Conservation (phyloP, 129 eudicot species). For the Tanacetum coccineum region DNA sequence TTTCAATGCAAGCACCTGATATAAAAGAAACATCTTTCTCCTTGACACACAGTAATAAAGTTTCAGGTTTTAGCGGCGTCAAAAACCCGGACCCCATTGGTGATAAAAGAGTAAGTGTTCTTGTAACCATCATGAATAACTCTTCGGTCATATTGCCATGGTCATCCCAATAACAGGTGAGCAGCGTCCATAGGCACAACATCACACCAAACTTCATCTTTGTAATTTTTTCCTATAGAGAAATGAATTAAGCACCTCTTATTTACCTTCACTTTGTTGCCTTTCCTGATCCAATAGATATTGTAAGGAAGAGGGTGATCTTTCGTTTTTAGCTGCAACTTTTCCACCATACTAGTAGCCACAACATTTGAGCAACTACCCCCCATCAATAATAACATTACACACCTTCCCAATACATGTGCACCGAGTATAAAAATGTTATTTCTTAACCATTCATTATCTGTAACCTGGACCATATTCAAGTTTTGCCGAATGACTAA, state of each 20-base stretch:
- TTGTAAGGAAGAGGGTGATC: neutral
- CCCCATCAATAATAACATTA: conserved; percentile 5
- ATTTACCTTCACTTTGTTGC: neutral
- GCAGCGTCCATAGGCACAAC: neutral
- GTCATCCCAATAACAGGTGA: neutral
- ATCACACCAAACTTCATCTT: conserved; percentile 7
- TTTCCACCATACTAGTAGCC: neutral
- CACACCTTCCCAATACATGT: conserved; percentile 1
- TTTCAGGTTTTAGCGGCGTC: neutral
- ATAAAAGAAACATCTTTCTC: too few relatives aligned
- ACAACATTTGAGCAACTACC: neutral
- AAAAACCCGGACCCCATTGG: neutral
- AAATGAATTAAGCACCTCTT: neutral
- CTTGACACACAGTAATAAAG: neutral
- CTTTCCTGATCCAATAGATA: neutral
- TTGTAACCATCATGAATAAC: conserved; percentile 7
- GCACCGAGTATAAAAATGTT: neutral
- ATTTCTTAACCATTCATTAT: neutral
- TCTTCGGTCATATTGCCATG: neutral
- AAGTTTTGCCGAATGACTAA: too few relatives aligned
- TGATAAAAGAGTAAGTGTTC: neutral
- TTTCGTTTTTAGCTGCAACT: neutral
- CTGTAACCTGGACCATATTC: neutral
- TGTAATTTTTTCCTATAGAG: neutral
- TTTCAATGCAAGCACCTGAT: neutral